Evolutionary conservation across 164 flowering plant species (phyloP).

Genomic region (Stephania yunnanensis): DNA sequence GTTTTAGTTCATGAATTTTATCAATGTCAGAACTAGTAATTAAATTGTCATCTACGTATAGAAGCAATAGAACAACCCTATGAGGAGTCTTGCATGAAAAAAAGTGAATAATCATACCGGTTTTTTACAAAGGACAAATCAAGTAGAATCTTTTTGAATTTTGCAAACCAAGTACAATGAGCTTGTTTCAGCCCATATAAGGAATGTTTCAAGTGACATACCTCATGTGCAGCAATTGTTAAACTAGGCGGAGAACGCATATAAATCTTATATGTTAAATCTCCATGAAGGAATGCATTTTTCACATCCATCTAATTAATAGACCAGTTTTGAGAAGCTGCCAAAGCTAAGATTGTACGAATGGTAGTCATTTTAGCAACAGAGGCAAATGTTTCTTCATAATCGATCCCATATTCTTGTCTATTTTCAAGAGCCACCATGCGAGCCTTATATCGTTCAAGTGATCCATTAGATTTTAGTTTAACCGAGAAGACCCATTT

Average conservation of each 20-base stretch:
- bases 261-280: not conserved
- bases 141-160: too few species aligned
- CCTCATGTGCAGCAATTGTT: not conserved
- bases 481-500: too few species aligned
- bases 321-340: not conserved
- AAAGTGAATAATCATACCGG: too few species aligned
- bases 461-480: not conserved
- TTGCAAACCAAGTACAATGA: too few species aligned
- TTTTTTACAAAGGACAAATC: too few species aligned
- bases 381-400: not conserved
- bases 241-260: not conserved
- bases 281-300: not conserved
- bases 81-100: too few species aligned
- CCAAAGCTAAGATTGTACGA: not conserved
- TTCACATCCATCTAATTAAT: not conserved
- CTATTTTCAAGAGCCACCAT: not conserved
- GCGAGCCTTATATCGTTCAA: not conserved
- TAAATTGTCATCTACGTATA: too few species aligned
- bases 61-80: too few species aligned
- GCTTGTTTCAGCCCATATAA: not conserved
- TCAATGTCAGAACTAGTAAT: too few species aligned
- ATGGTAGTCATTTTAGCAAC: not conserved
- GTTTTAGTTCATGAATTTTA: too few species aligned
- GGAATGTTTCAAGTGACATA: not conserved
- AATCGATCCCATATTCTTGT: not conserved